Conservation (phyloP, 176 grass and related monocot species). For the Oryza glumipatula region DNA sequence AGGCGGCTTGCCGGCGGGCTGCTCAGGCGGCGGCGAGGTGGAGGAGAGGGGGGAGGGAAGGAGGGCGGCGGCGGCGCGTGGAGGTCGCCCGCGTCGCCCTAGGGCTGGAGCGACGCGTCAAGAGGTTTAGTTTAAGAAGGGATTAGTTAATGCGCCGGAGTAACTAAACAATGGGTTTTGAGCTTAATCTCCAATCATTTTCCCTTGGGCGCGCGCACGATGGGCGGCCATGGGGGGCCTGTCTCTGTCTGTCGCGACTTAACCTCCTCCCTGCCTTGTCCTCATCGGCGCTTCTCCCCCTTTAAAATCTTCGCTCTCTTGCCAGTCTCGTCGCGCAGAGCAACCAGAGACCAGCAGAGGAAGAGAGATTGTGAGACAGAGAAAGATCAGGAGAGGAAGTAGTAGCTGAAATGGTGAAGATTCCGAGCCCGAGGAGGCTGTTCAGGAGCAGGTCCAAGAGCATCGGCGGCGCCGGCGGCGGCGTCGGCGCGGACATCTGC, state of each 20-base stretch:
- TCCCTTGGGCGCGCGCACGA: constrained; percentile 37
- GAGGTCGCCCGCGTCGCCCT: no score
- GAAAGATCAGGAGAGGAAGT: neutral
- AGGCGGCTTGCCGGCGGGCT: no score
- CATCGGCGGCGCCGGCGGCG: neutral
- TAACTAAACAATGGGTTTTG: constrained; percentile 10
- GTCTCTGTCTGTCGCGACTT: constrained; percentile 54
- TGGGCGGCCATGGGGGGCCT: constrained; percentile 22
- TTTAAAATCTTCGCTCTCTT: constrained; percentile 36
- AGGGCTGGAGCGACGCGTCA: no score
- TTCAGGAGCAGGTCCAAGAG: constrained; percentile 66
- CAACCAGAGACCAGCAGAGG: neutral
- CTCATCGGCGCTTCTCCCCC: constrained; percentile 25
- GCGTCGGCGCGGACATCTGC: constrained; percentile 37
- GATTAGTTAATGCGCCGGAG: neutral
- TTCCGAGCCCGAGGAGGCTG: constrained; percentile 71
- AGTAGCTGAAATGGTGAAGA: constrained; percentile 60
- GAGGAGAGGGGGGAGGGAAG: no score
- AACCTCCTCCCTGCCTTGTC: constrained; percentile 41
- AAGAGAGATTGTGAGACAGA: constrained; percentile 1
- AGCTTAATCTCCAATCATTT: constrained; percentile 43
- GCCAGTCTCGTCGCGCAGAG: neutral
- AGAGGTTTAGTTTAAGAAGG: neutral
- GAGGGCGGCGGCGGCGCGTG: no score
- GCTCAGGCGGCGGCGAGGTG: no score